A percentile compares a stretch with the other conserved stretches of the same genome.
Evolutionary conservation across 208 protist genomes (phyloP).

Genomic region (Trypanosoma cruzi): DNA sequence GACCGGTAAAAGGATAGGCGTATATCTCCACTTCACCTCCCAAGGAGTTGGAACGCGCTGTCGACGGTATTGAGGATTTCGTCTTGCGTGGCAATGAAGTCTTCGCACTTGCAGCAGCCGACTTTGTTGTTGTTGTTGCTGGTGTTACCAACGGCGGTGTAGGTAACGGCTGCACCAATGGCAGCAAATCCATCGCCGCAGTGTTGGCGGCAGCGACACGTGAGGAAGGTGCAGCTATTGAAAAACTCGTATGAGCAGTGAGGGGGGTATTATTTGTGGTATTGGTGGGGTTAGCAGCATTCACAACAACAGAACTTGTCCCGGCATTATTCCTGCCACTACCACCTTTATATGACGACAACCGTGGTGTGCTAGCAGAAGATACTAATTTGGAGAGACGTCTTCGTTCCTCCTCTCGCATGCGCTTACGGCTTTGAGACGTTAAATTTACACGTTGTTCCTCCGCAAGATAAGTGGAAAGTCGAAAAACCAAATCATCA

Average conservation of each 20-base stretch:
- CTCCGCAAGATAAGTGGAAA: slow-evolving; percentile 26
- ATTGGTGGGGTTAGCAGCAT: not conserved
- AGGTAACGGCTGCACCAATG: not conserved
- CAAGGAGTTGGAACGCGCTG: not conserved
- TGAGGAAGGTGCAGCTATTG: not conserved
- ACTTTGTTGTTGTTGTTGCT: no score
- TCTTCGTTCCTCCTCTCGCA: slow-evolving; percentile 18
- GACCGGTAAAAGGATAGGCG: slow-evolving; percentile 47
- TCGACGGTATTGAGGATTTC: not conserved
- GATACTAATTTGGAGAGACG: slow-evolving; percentile 13
- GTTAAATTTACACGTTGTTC: slow-evolving; percentile 2
- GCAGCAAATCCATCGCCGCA: not conserved
- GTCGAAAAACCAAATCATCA: slow-evolving; percentile 21
- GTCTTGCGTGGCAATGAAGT: not conserved
- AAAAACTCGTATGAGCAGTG: no score
- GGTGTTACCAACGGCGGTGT: not conserved
- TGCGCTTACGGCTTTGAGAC: slow-evolving; percentile 23
- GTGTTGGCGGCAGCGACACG: not conserved
- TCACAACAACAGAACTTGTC: not conserved
- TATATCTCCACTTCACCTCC: slow-evolving; percentile 12
- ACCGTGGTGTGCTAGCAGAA: slow-evolving; percentile 7
- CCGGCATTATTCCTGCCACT: no score
- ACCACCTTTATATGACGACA: not conserved
- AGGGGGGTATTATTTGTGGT: slow-evolving; percentile 4
- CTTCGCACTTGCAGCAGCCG: not conserved